phyloP scores from a whole-genome alignment of 1,284 basidiomycete species.

The Hypsizygus ulmarius region DNA sequence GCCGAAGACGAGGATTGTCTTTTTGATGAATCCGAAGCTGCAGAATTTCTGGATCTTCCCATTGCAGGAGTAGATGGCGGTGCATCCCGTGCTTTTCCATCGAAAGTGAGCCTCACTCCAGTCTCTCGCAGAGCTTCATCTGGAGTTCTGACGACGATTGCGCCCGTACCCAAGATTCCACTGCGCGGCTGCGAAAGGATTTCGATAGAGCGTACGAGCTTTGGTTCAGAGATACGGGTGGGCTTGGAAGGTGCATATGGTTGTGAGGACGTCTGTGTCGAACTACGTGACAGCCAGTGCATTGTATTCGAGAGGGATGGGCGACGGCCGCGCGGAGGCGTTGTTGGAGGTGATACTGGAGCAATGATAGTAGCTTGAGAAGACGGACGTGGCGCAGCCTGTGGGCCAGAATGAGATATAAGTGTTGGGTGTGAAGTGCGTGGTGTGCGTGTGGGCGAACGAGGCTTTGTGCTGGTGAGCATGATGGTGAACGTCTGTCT shows the following conservation, averaged over 20 bases:
- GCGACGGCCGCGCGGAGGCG: slow-evolving; percentile 26
- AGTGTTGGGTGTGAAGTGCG: slow-evolving; percentile 26
- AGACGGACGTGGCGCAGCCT: slow-evolving; percentile 21
- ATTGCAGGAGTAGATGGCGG: slow-evolving; percentile 5
- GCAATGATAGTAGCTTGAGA: slow-evolving; percentile 25
- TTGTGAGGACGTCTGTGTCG: slow-evolving; percentile 31
- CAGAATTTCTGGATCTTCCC: slow-evolving; percentile 9
- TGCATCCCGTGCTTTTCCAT: slow-evolving; percentile 19
- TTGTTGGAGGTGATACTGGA: slow-evolving; percentile 20
- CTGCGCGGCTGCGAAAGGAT: slow-evolving; percentile 37
- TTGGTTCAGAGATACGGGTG: slow-evolving; percentile 61
- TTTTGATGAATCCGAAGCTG: slow-evolving; percentile 7
- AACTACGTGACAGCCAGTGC: slow-evolving; percentile 47
- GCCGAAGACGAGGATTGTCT: slow-evolving; percentile 1
- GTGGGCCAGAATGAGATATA: slow-evolving; percentile 25
- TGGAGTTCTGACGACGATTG: slow-evolving; percentile 70
- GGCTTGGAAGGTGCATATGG: slow-evolving; percentile 40
- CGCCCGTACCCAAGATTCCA: slow-evolving; percentile 61
- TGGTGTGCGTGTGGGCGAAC: slow-evolving; percentile 26
- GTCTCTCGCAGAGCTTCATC: slow-evolving; percentile 63
- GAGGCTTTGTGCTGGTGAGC: slow-evolving; percentile 28
- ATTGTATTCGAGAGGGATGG: slow-evolving; percentile 45
- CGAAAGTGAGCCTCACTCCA: slow-evolving; percentile 34
- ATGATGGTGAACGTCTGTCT: slow-evolving; percentile 9
- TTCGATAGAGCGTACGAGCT: slow-evolving; percentile 49